Conservation (phyloP, 1,139 yeast genomes). For the Debaryomycetaceae sp. region DNA sequence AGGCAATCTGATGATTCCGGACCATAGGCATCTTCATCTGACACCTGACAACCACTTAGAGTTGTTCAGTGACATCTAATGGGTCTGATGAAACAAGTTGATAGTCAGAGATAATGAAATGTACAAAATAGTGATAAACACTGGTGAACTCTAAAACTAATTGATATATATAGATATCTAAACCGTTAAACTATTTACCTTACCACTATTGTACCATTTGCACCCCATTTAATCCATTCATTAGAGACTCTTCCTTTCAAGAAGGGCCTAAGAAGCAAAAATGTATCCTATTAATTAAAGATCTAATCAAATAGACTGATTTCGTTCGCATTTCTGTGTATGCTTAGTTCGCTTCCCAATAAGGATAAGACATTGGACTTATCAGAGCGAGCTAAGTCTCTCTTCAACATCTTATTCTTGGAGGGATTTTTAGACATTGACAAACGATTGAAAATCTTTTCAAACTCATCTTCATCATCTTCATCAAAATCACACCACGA, state of each 20-base stretch:
- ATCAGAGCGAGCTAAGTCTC: not conserved
- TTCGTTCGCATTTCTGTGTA: not conserved
- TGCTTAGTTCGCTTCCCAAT: not conserved
- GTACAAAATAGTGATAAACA: not conserved
- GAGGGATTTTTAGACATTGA: constrained; percentile 2
- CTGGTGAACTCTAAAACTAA: not conserved
- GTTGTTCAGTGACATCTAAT: not conserved
- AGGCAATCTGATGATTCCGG: not conserved
- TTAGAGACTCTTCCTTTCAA: not conserved
- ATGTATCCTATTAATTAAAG: too few species aligned
- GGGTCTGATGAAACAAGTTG: not conserved
- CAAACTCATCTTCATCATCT: constrained; percentile 17
- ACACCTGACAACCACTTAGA: not conserved
- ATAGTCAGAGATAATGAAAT: too few species aligned
- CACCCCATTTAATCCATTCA: not conserved
- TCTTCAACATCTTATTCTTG: not conserved
- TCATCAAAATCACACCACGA: constrained; percentile 38
- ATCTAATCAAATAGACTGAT: not conserved
- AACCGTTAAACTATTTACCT: not conserved
- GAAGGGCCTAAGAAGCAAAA: not conserved
- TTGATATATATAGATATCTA: not conserved
- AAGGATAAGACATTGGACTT: not conserved
- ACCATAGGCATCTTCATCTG: not conserved
- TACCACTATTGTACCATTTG: not conserved
- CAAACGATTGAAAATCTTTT: constrained; percentile 5